phyloP scores from a whole-genome alignment of 2,329 filamentous ascomycete species.

The Fusarium humuli region DNA sequence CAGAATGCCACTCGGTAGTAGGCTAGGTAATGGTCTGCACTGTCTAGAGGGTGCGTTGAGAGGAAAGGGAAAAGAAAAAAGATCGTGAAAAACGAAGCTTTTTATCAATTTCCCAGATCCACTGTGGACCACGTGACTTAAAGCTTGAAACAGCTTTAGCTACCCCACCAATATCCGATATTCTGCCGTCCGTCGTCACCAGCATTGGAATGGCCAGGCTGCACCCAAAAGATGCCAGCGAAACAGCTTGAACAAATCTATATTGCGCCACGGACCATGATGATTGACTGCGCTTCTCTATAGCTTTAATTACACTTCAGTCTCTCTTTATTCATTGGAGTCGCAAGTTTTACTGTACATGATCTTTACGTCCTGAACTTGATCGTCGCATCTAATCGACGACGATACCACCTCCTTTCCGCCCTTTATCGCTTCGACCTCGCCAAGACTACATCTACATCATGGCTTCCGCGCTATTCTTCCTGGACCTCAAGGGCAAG shows the following conservation, averaged over 20 bases:
- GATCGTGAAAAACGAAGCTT: slow-evolving; percentile 12
- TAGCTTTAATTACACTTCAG: slow-evolving; percentile 32
- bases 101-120: slow-evolving; percentile 15
- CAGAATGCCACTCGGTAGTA: slow-evolving; percentile 76
- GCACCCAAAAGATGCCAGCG: slow-evolving; percentile 45
- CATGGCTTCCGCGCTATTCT: slow-evolving; percentile 99
- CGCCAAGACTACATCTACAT: slow-evolving; percentile 47
- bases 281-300: slow-evolving; percentile 44
- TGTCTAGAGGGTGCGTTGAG: slow-evolving; percentile 85
- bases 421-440: slow-evolving; percentile 28
- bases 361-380: slow-evolving; percentile 25
- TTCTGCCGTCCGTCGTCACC: slow-evolving; percentile 41
- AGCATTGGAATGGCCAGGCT: slow-evolving; percentile 37
- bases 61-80: slow-evolving; percentile 48
- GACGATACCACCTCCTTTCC: slow-evolving; percentile 44
- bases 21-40: slow-evolving; percentile 78
- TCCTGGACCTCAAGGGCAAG: slow-evolving; percentile 99
- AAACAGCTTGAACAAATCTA: slow-evolving; percentile 35
- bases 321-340: slow-evolving; percentile 14
- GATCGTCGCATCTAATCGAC: slow-evolving; percentile 43
- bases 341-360: slow-evolving; percentile 25
- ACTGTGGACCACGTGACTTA: slow-evolving; percentile 29
- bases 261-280: slow-evolving; percentile 35
- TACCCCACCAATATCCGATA: slow-evolving; percentile 43
- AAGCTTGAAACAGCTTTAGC: slow-evolving; percentile 13